Percentiles rank a stretch among this genome's conserved stretches.
Evolutionary conservation across 176 grass and related monocot species (phyloP).

Genomic region (Oryza nivara): DNA sequence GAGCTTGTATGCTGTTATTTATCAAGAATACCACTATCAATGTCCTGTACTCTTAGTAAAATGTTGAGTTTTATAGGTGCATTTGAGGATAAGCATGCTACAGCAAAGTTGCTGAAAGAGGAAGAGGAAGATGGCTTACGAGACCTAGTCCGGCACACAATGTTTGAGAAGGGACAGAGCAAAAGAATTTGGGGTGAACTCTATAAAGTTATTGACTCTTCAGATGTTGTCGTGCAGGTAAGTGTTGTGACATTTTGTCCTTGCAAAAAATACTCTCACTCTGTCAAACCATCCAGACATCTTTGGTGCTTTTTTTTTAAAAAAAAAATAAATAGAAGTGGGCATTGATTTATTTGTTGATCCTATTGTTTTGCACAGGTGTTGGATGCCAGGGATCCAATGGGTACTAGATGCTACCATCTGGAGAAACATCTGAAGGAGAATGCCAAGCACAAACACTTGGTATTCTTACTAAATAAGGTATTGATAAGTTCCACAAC

Average conservation of each 20-base stretch:
- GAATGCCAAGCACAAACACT: conserved; percentile 86
- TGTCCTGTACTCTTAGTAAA: background rate
- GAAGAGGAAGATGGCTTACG: conserved; percentile 91
- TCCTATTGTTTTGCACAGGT: conserved; percentile 48
- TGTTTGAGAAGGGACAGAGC: conserved; percentile 98
- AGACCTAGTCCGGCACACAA: conserved; percentile 91
- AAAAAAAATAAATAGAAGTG: too few species aligned
- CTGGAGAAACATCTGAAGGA: conserved; percentile 95
- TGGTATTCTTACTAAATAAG: conserved; percentile 96
- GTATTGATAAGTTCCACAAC: conserved; percentile 29
- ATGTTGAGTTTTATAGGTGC: conserved; percentile 50
- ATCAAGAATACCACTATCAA: background rate
- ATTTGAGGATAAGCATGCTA: conserved; percentile 75
- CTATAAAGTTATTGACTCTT: conserved; percentile 97
- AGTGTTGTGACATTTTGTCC: background rate
- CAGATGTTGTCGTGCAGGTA: conserved; percentile 93
- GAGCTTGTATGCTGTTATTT: conserved; percentile 2
- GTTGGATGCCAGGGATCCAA: conserved; percentile 95
- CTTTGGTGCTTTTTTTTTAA: background rate
- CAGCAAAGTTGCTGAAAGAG: conserved; percentile 55
- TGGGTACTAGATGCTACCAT: conserved; percentile 94
- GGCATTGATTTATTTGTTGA: background rate
- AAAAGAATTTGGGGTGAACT: conserved; percentile 99
- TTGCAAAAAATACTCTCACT: background rate
- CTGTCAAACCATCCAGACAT: background rate